Conservation (phyloP, 2,329 filamentous ascomycete species). For the Hymenoscyphus salicellus region DNA sequence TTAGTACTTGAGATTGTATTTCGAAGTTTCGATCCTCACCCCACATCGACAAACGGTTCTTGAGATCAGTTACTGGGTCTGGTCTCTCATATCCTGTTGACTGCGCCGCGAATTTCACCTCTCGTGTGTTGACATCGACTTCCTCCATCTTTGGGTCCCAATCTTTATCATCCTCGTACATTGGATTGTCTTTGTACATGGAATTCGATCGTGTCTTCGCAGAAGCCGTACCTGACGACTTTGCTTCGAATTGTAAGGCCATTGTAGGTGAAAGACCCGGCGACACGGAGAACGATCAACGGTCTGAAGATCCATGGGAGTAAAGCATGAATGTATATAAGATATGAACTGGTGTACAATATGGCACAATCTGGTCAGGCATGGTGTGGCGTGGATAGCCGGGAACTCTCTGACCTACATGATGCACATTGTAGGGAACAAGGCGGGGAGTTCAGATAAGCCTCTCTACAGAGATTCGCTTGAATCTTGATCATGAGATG, state of each 20-base stretch:
- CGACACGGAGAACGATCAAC: slow-evolving; percentile 31
- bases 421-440: slow-evolving; percentile 22
- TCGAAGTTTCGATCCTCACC: slow-evolving; percentile 11
- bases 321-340: slow-evolving; percentile 38
- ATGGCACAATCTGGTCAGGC: slow-evolving; percentile 1
- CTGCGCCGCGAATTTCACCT: slow-evolving; percentile 13
- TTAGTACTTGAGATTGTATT: neutral
- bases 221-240: slow-evolving; percentile 24
- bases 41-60: slow-evolving; percentile 21
- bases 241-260: slow-evolving; percentile 24
- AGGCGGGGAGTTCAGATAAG: slow-evolving; percentile 24
- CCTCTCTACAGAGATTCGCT: slow-evolving; percentile 19
- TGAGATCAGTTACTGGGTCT: slow-evolving; percentile 24
- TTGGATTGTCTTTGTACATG: neutral
- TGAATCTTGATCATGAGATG: slow-evolving; percentile 4
- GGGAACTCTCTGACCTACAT: slow-evolving; percentile 24
- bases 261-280: slow-evolving; percentile 16
- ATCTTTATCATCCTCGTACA: slow-evolving; percentile 22
- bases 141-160: slow-evolving; percentile 26
- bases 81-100: slow-evolving; percentile 13
- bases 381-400: slow-evolving; percentile 16
- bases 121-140: slow-evolving; percentile 19
- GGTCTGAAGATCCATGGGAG: slow-evolving; percentile 24
- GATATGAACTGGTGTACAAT: slow-evolving; percentile 10
- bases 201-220: slow-evolving; percentile 16